Base-by-base conservation (phyloP, 2,329 filamentous ascomycete genomes). In the Fusarium fracticaudum region DNA sequence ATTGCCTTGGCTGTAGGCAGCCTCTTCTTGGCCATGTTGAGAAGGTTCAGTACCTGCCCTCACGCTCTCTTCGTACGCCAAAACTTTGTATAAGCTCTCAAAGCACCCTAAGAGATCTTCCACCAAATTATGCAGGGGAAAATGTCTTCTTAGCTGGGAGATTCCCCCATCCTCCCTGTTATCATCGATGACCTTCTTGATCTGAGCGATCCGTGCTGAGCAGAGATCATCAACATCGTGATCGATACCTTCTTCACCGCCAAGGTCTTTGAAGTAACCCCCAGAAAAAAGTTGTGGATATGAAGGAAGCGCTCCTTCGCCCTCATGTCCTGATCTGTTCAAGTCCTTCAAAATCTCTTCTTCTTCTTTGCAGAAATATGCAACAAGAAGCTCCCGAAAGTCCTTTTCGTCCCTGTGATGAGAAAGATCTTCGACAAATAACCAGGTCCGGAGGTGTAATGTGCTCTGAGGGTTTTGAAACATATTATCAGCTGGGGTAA, bases 391-490 rank as follows among this genome's bases (percentile, higher is more conserved):
- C 5, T 72, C 61, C 10, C 62, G 67, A 22, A 72, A 64, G 40
- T 77, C 63, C 8, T 38, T 64, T 9, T 77, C 64, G 7, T 38
- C 37, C 1, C 51, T 57, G 11, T 59, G 51, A 3, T 33, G 50
- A 11, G 75, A 76, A 5, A 83, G 65, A 4, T 41, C 51, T 47
- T 80, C 78, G 26, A 86, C 80, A 48, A 81, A 73, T 43, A 77
- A 73, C 55, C 80, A 79, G 0, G 83, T 84, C 48, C 84, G 84
- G 33, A 86, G 80, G 8, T 81, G 75, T 31, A 86, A 72, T 6
- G 80, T 80, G 13, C 82, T 67, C 8, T 79, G 45, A 20, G 73
- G 72, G 18, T 74, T 55, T 40, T 67, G 57, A 9, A 69, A 60
- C 40, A 69, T 58, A 20, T 67, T 51, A 6, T 69, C 65, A 5